A percentile compares a stretch with the other conserved stretches of the same genome.
Conservation (phyloP, 805 yeast genomes). For the Starmerella sp. region DNA sequence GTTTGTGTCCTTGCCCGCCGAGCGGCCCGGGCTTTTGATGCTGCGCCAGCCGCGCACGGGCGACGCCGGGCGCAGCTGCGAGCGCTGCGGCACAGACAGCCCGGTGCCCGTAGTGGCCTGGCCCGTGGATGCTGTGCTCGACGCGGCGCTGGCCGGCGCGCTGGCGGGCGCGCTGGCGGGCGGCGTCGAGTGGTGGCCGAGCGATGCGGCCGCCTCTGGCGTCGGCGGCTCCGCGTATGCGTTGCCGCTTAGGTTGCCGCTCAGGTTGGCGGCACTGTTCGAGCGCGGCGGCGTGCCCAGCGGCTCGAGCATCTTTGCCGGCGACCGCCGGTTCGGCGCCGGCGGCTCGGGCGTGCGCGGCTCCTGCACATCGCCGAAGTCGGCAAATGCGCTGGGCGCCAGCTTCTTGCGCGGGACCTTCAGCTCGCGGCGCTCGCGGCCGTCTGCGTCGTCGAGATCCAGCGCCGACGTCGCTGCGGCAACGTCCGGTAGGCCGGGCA, state of each 20-base stretch:
- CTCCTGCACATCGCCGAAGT: background rate
- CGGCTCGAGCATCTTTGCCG: background rate
- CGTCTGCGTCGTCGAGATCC: background rate
- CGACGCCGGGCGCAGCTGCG: slow-evolving; percentile 15
- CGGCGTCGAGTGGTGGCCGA: background rate
- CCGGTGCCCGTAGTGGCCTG: background rate
- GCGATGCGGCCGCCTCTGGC: slow-evolving; percentile 4
- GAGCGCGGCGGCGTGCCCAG: slow-evolving; percentile 4
- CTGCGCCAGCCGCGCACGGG: slow-evolving; percentile 11
- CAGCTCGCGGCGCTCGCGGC: background rate
- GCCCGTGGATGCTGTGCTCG: background rate
- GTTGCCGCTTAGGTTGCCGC: background rate
- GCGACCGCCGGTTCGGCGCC: background rate
- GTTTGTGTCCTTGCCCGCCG: background rate
- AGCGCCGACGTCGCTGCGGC: background rate
- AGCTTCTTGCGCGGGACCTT: slow-evolving; percentile 17
- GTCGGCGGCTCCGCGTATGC: slow-evolving; percentile 2
- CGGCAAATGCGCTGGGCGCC: slow-evolving; percentile 14
- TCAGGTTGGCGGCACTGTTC: background rate
- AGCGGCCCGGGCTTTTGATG: background rate
- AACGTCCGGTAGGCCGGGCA: background rate
- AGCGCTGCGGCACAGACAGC: slow-evolving; percentile 15
- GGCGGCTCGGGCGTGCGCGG: background rate
- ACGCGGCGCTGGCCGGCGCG: background rate
- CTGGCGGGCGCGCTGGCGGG: background rate